Conservation (phyloP, 495 filamentous ascomycete genomes). For the Aspergillus panamensis region DNA sequence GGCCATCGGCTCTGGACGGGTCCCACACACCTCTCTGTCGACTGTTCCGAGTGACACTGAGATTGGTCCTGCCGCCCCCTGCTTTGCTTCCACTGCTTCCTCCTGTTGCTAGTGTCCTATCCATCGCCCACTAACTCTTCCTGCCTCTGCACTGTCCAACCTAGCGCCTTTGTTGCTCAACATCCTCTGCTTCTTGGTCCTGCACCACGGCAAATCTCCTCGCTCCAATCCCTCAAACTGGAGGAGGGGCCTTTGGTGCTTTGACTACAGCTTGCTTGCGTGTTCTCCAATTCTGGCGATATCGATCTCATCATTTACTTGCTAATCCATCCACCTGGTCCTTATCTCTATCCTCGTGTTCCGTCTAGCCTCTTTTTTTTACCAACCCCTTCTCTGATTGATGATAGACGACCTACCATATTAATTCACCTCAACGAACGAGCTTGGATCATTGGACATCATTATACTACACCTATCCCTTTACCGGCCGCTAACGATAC, state of each 20-base stretch:
- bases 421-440: constrained; percentile 10
- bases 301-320: constrained; percentile 18
- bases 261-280: constrained; percentile 8
- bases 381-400: constrained; percentile 16
- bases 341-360: constrained; percentile 17
- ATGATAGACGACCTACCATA: constrained; percentile 16
- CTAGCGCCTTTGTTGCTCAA: constrained; percentile 23
- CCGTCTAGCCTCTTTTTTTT: constrained; percentile 12
- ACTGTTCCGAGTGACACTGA: constrained; percentile 31
- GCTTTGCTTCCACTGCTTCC: constrained; percentile 19
- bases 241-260: constrained; percentile 17
- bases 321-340: constrained; percentile 17
- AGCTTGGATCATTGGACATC: constrained; percentile 18
- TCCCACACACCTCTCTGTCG: constrained; percentile 20
- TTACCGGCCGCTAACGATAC: background rate
- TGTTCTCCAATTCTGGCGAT: constrained; percentile 16
- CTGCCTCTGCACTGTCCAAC: constrained; percentile 19
- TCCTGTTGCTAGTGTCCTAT: constrained; percentile 18
- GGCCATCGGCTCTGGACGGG: constrained; percentile 34
- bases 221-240: constrained; percentile 18
- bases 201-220: constrained; percentile 25
- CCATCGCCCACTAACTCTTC: constrained; percentile 13
- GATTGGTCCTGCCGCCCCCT: constrained; percentile 28
- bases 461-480: constrained; percentile 10
- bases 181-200: constrained; percentile 21